Conservation (phyloP, 805 yeast genomes). For the Candida oleophila region DNA sequence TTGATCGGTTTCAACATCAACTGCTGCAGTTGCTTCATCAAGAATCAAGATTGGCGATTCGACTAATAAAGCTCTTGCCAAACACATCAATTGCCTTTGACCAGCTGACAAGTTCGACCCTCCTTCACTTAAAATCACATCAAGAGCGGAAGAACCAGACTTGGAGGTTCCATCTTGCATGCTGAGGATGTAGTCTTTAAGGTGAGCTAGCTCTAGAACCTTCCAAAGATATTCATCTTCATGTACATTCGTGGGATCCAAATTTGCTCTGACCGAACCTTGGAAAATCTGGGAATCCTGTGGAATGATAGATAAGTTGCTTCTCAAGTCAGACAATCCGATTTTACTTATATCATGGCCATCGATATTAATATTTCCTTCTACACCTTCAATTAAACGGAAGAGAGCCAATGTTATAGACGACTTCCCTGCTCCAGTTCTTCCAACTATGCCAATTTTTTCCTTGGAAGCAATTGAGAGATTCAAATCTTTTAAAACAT, state of each 20-base stretch:
- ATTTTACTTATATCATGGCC: slow-evolving; percentile 29
- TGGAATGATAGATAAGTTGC: slow-evolving; percentile 42
- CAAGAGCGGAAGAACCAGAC: slow-evolving; percentile 15
- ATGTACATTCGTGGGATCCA: slow-evolving; percentile 38
- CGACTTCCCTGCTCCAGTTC: slow-evolving; percentile 49
- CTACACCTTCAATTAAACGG: slow-evolving; percentile 41
- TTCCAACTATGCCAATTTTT: slow-evolving; percentile 45
- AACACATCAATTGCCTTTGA: slow-evolving; percentile 64
- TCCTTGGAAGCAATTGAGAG: slow-evolving; percentile 37
- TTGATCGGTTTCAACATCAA: slow-evolving; percentile 80
- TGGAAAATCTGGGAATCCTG: slow-evolving; percentile 48
- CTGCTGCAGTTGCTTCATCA: slow-evolving; percentile 90
- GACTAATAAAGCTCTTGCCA: slow-evolving; percentile 73
- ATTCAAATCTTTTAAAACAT: slow-evolving; percentile 39
- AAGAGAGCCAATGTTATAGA: slow-evolving; percentile 44
- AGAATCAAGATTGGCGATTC: slow-evolving; percentile 59
- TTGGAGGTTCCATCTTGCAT: slow-evolving; percentile 33
- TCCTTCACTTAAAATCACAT: slow-evolving; percentile 42
- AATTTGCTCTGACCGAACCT: slow-evolving; percentile 40
- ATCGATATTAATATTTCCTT: slow-evolving; percentile 38
- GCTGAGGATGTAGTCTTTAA: slow-evolving; percentile 38
- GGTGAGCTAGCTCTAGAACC: slow-evolving; percentile 42
- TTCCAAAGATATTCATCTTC: slow-evolving; percentile 41
- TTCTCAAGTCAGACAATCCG: slow-evolving; percentile 45
- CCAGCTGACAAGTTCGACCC: slow-evolving; percentile 51